Base-by-base conservation (phyloP, 2,329 filamentous ascomycete genomes). In the Beauveria australis region DNA sequence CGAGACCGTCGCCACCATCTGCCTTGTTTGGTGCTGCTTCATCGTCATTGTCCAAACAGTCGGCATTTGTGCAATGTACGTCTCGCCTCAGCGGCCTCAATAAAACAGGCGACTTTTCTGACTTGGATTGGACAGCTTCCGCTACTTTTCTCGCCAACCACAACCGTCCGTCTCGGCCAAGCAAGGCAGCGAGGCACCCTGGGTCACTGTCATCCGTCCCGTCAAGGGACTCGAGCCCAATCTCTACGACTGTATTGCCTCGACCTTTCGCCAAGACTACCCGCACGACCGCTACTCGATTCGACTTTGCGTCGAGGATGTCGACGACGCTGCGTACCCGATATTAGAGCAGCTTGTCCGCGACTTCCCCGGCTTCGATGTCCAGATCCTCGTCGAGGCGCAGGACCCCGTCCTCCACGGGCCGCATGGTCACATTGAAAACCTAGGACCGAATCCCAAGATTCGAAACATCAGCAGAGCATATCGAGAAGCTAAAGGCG, bases 401-500 rank as follows among this genome's bases (percentile, higher is more conserved):
- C 89, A 96, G 62, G 92, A 96, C 70, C 85, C 89, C 0, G 73
- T 85, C 33, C 76, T 96, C 9, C 81, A 84, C 58, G 81, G 80
- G 33, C 68, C 77, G 37, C 73, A 75, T 12, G 80, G 79, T 58
- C 74, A 79, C 52, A 68, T 75, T 54, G 74, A 81, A 64, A 81
- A 84, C 61, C 80, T 97, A 61, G 95, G 95, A 0, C 94, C 94
- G 1, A 99, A 99, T 69, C 94, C 94, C n/a, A 99, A 99, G 78
- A 95, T 99, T 67, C 82, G 94, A 55, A 99, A 99, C 72, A 91
- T 97, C 80, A 97, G 92, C 71, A 84, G 91, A 48, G 92, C 91
- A 2, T 99, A 97, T 71, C 80, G 92, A 30, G 92, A 97, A 70
- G 91, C 92, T 1, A 87, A 88, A 64, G 88, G 89, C 1, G 92